These are phyloP conservation scores for Backusella circina DNA, from an alignment of 192 early-diverging fungal species.

Conservation along the genomic window DNA sequence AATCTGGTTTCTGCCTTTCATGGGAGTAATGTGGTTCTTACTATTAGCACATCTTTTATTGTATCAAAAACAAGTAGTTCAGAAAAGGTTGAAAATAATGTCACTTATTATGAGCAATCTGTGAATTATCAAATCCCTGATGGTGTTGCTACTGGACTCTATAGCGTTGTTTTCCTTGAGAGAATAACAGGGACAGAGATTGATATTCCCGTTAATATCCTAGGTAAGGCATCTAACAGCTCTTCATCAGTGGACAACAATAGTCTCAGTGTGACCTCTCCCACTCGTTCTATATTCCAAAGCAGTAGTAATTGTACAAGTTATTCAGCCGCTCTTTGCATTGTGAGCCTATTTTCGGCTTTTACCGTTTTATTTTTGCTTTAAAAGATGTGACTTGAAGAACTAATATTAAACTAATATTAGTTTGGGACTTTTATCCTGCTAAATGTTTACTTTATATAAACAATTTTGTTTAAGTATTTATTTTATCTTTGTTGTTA, in stretches of 20 bases:
- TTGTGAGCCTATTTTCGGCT: background rate
- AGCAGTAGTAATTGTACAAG: background rate
- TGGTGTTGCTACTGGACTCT: conserved; percentile 4
- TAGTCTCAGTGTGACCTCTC: background rate
- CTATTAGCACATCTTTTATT: conserved; percentile 16
- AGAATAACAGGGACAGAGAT: background rate
- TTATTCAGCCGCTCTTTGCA: background rate
- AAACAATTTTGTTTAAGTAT: no score
- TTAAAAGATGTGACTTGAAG: no score
- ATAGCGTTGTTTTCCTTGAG: conserved; percentile 20
- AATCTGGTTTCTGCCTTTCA: background rate
- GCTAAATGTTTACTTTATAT: no score
- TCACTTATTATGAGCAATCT: conserved; percentile 20
- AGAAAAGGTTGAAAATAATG: conserved; percentile 1
- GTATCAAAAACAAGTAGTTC: conserved; percentile 1
- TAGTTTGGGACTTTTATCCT: no score
- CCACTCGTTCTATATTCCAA: background rate
- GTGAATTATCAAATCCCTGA: conserved; percentile 16
- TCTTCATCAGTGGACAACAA: background rate
- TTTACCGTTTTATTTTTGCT: background rate
- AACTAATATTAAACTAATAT: no score
- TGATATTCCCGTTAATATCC: conserved; percentile 3
- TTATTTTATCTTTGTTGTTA: no score
- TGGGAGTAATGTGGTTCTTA: background rate
- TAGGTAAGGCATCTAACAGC: background rate